phyloP scores from a whole-genome alignment of 2,329 filamentous ascomycete genomes.

The Xylaria arbuscula region DNA sequence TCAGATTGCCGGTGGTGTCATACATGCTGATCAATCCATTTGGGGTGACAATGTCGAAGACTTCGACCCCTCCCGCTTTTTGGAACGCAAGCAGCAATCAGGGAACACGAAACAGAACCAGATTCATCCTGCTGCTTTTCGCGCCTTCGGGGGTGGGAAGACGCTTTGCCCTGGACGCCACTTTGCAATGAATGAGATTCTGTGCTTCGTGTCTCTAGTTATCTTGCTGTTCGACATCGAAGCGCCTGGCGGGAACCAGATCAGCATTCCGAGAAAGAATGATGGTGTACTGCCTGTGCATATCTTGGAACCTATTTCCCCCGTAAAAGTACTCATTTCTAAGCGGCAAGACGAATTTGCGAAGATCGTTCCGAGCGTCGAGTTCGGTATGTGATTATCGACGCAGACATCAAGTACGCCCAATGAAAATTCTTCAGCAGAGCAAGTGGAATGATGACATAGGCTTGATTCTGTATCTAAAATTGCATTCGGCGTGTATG shows the following conservation, averaged over 20 bases:
- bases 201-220: conserved; percentile 50
- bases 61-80: conserved; percentile 58
- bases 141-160: conserved; percentile 55
- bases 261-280: conserved; percentile 48
- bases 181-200: conserved; percentile 55
- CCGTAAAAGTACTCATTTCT: conserved; percentile 44
- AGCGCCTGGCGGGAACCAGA: conserved; percentile 32
- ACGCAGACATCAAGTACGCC: background rate
- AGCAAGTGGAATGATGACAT: background rate
- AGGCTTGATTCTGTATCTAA: background rate
- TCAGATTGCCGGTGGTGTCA: conserved; percentile 57
- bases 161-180: conserved; percentile 55
- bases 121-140: conserved; percentile 50
- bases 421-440: background rate
- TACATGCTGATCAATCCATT: conserved; percentile 55
- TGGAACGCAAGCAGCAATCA: conserved; percentile 35
- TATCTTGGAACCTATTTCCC: conserved; percentile 46
- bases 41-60: conserved; percentile 57
- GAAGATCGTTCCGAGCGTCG: conserved; percentile 16
- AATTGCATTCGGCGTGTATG: too few relatives aligned
- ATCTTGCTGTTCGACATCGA: conserved; percentile 50
- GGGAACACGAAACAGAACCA: conserved; percentile 32
- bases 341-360: conserved; percentile 25
- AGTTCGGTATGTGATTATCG: conserved; percentile 27
- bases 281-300: conserved; percentile 50